These are phyloP conservation scores for Mycena kentingensis DNA, from an alignment of 768 basidiomycete genomes.

Conservation along the genomic window DNA sequence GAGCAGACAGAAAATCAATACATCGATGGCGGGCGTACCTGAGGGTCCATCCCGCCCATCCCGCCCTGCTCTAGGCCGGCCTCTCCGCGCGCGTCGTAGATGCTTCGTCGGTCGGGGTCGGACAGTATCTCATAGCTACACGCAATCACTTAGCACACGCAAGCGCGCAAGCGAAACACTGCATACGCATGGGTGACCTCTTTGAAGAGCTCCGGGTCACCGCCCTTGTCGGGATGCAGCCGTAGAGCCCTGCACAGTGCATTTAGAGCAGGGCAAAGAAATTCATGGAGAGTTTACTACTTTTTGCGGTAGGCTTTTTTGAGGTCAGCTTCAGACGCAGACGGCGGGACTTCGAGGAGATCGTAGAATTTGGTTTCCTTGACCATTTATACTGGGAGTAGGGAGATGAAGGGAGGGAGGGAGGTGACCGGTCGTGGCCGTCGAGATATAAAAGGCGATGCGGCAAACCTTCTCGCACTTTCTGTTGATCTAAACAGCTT, in stretches of 20 bases:
- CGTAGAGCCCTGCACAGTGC: conserved; percentile 64
- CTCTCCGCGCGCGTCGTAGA: conserved; percentile 92
- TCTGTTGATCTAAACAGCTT: conserved; percentile 3
- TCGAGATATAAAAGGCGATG: conserved; percentile 19
- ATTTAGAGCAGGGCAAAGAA: conserved; percentile 10
- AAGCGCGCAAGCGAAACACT: conserved; percentile 10
- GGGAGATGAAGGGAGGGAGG: conserved; percentile 19
- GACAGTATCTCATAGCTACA: conserved; percentile 89
- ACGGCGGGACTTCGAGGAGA: conserved; percentile 59
- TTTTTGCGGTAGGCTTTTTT: conserved; percentile 97
- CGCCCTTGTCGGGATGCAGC: conserved; percentile 91
- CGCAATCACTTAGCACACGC: conserved; percentile 4
- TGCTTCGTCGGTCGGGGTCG: conserved; percentile 75
- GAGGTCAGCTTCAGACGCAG: conserved; percentile 80
- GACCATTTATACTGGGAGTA: conserved; percentile 49
- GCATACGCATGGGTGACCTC: conserved; percentile 94
- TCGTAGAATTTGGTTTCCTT: conserved; percentile 89
- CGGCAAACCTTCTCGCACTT: conserved; percentile 11
- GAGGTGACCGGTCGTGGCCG: conserved; percentile 11
- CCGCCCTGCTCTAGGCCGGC: conserved; percentile 88
- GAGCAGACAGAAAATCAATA: neutral
- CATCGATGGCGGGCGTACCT: too few species aligned
- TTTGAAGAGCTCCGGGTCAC: conserved; percentile 96
- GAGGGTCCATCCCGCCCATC: conserved; percentile 96
- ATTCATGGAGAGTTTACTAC: conserved; percentile 41